phyloP scores from a whole-genome alignment of 768 basidiomycete species.

The Lentinula edodes region DNA sequence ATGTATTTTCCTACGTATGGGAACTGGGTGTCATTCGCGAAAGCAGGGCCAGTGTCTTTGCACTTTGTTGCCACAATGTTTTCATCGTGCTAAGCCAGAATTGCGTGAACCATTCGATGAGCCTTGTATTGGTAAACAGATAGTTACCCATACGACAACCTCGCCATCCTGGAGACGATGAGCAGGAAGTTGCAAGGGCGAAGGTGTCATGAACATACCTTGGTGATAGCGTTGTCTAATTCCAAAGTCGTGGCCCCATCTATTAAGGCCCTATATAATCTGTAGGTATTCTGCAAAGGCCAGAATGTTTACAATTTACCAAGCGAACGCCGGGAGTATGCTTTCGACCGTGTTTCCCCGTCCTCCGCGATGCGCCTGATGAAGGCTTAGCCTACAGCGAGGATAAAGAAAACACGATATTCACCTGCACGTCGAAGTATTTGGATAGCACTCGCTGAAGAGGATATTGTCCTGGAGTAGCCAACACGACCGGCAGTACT shows the following conservation, averaged over 20 bases:
- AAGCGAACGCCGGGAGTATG: constrained; percentile 70
- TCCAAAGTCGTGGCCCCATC: constrained; percentile 75
- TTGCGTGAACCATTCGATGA: not conserved
- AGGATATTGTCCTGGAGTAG: constrained; percentile 5
- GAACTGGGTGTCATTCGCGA: constrained; percentile 51
- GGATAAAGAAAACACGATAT: not conserved
- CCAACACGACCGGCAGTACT: not conserved
- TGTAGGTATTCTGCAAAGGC: constrained; percentile 2
- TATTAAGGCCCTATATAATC: constrained; percentile 55
- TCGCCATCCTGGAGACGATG: constrained; percentile 52
- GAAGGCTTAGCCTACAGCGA: not conserved
- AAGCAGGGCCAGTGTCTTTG: constrained; percentile 55
- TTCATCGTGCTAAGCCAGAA: constrained; percentile 53
- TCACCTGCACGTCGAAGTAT: constrained; percentile 49
- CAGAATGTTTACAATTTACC: constrained; percentile 34
- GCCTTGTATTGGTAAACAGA: not conserved
- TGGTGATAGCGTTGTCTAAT: constrained; percentile 73
- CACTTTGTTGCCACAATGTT: constrained; percentile 60
- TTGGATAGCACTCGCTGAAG: constrained; percentile 11
- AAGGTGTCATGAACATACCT: constrained; percentile 29
- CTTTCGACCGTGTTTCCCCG: constrained; percentile 73
- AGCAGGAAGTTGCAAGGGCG: not conserved
- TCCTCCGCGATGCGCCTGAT: constrained; percentile 72
- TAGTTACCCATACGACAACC: constrained; percentile 53
- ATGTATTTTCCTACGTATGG: constrained; percentile 76